These are phyloP conservation scores for Durusdinium trenchii DNA, from an alignment of 73 alveolate genomes.

Conservation along the genomic window DNA sequence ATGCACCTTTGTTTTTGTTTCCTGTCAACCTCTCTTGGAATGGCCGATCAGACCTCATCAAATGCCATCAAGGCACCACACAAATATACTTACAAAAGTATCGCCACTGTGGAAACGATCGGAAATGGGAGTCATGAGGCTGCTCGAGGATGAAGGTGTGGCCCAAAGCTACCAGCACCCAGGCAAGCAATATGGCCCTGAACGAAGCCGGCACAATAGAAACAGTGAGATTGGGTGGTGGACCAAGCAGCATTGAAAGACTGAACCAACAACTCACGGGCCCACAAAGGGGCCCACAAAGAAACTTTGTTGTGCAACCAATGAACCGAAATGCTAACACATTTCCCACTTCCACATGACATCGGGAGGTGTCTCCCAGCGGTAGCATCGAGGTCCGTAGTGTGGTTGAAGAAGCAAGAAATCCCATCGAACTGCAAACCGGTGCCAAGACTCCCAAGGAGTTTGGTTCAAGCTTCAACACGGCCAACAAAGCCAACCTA, in stretches of 20 bases:
- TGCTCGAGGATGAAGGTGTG: slow-evolving; percentile 6
- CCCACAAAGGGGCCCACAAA: too few relatives aligned
- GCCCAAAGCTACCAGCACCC: slow-evolving; percentile 23
- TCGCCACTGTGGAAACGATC: slow-evolving; percentile 26
- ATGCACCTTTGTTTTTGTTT: too few relatives aligned
- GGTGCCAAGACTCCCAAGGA: slow-evolving; percentile 29
- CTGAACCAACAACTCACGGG: too few relatives aligned
- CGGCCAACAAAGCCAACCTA: not conserved
- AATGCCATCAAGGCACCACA: not conserved
- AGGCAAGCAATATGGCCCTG: not conserved
- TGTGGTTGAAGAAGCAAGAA: not conserved
- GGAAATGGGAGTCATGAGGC: not conserved
- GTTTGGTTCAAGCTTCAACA: not conserved
- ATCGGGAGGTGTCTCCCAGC: not conserved
- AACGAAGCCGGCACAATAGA: not conserved
- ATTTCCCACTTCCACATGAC: not conserved
- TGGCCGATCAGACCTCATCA: too few relatives aligned
- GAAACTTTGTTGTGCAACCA: too few relatives aligned
- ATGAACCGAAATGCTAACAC: not conserved
- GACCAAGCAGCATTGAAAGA: too few relatives aligned
- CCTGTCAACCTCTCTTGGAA: too few relatives aligned
- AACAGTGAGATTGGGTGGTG: too few relatives aligned
- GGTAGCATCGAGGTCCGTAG: not conserved
- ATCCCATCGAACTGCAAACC: not conserved
- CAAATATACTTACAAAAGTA: not conserved